Conservation (phyloP, 2,329 filamentous ascomycete genomes). For the Botryotinia convoluta region DNA sequence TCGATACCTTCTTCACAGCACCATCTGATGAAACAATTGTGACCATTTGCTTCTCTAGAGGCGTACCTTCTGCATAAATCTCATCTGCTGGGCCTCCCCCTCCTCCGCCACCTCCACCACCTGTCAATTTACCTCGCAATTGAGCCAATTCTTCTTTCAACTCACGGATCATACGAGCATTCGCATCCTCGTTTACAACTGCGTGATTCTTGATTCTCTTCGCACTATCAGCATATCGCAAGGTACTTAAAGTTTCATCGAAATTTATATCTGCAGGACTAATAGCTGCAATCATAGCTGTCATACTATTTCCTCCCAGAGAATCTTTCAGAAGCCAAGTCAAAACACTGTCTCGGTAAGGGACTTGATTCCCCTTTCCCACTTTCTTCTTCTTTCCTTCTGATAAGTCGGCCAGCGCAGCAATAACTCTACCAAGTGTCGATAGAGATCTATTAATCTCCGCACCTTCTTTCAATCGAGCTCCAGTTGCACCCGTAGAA, state of each 20-base stretch:
- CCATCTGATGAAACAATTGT: constrained; percentile 87
- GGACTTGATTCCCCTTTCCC: constrained; percentile 71
- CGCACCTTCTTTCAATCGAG: constrained; percentile 92
- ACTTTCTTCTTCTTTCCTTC: constrained; percentile 78
- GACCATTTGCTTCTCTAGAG: constrained; percentile 92
- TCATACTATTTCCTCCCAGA: constrained; percentile 97
- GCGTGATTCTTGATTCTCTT: constrained; percentile 99
- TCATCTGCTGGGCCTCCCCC: constrained; percentile 63
- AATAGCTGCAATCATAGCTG: constrained; percentile 98
- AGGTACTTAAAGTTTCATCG: constrained; percentile 91
- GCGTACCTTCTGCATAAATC: constrained; percentile 87
- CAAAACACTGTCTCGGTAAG: constrained; percentile 93
- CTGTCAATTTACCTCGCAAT: constrained; percentile 79
- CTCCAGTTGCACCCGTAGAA: constrained; percentile 95
- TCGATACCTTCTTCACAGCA: constrained; percentile 88
- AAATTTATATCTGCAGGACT: constrained; percentile 99
- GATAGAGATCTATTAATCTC: constrained; percentile 98
- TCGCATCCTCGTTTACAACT: constrained; percentile 97
- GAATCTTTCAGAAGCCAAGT: constrained; percentile 98
- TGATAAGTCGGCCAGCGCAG: constrained; percentile 86
- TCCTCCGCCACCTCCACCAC: constrained; percentile 42
- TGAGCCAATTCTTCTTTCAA: constrained; percentile 91
- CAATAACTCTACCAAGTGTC: constrained; percentile 95
- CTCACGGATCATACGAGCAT: constrained; percentile 97
- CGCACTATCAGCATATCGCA: constrained; percentile 94